Base-by-base conservation (phyloP, 768 basidiomycete genomes). In the Mycena venus region DNA sequence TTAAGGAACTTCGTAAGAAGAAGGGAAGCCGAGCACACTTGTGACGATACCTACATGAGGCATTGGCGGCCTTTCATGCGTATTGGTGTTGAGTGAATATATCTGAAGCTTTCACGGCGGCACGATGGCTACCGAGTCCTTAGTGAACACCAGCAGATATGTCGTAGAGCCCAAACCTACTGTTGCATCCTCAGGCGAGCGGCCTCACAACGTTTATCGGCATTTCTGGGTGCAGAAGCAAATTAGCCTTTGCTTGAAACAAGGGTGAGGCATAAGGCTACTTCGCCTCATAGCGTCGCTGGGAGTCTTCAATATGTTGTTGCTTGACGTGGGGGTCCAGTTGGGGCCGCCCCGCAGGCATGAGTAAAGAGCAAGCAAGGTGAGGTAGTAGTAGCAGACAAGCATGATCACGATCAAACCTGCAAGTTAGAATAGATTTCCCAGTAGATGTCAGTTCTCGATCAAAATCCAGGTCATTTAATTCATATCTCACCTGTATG, bases 401-500 rank as follows among this genome's bases (percentile, higher is more conserved):
- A 38, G 56, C 47, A 49, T 21, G 23, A 11, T 7, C 25, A 23
- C 40, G 42, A 44, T 44, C 3, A 12, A 14, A 17, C 27, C 53
- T 19, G 17, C 12, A 53, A 5, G 15, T 32, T 9, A 23, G 0
- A n/a, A n/a, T n/a, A n/a, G n/a, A n/a, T n/a, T n/a, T n/a, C n/a
- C n/a, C 4, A 17, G 31, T 38, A n/a, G 15, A 58, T 42, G 44
- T 68, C 66, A 68, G 66, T 68, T 68, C 36, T 10, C 55, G 66
- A 68, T n/a, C 53, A 15, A n/a, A n/a, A 11, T 42, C n/a, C n/a
- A n/a, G n/a, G n/a, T n/a, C n/a, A n/a, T n/a, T n/a, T n/a, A n/a
- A n/a, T n/a, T n/a, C n/a, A n/a, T n/a, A n/a, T n/a, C n/a, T n/a
- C n/a, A n/a, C n/a, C n/a, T 42, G 40, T n/a, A n/a, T 14, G 8